Conservation (phyloP, 139 green algal species). For the Gonium pectorale region DNA sequence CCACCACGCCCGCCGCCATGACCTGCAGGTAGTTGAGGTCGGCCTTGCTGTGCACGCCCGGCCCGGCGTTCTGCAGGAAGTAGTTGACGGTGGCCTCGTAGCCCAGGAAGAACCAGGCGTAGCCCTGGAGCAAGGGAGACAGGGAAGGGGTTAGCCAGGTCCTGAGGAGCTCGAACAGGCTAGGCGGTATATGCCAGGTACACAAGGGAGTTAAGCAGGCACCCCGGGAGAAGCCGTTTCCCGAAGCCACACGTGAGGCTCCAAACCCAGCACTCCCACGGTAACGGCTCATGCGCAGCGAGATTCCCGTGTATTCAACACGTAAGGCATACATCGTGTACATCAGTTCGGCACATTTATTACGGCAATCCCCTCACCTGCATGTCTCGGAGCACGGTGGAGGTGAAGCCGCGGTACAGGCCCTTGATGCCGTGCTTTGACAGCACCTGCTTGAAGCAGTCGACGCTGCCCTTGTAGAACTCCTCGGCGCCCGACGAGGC, state of each 20-base stretch:
- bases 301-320: no score
- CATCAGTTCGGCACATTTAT: no score
- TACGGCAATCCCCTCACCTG: conserved; percentile 3
- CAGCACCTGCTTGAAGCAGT: conserved; percentile 60
- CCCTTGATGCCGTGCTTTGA: conserved; percentile 54
- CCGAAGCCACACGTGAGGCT: no score
- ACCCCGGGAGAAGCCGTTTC: no score
- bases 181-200: no score
- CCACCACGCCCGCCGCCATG: conserved; percentile 51
- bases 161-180: no score
- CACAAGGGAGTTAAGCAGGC: no score
- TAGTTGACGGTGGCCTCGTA: conserved; percentile 65
- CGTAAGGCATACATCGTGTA: no score
- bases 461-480: conserved; percentile 59
- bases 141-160: no score
- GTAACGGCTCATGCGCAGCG: no score
- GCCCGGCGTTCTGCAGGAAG: conserved; percentile 49
- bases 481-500: conserved; percentile 14
- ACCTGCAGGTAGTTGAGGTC: conserved; percentile 64
- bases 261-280: no score
- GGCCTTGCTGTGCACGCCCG: conserved; percentile 54
- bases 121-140: conserved; percentile 43
- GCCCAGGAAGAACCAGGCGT: conserved; percentile 67
- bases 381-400: conserved; percentile 60
- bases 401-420: conserved; percentile 59